Percentiles rank a stretch among this genome's conserved stretches.
Conservation (phyloP, 1,284 basidiomycete genomes). For the Sporisorium reilianum region DNA sequence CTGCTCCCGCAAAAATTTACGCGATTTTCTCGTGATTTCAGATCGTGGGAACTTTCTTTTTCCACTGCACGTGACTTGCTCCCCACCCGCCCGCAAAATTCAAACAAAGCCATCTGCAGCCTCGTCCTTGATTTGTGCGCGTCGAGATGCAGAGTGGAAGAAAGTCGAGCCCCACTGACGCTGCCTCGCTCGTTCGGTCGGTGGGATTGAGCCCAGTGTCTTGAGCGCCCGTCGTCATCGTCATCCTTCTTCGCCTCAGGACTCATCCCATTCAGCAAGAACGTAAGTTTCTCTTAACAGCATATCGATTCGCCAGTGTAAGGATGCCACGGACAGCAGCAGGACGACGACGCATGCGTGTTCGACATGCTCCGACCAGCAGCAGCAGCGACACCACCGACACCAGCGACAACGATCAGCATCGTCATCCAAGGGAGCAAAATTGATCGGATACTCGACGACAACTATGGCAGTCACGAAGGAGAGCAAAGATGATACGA, state of each 20-base stretch:
- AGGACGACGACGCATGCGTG: background rate
- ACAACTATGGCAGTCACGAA: too few relatives aligned
- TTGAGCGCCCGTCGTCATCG: constrained; percentile 11
- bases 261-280: constrained; percentile 44
- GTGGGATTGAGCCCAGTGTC: background rate
- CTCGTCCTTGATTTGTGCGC: background rate
- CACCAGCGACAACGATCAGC: too few relatives aligned
- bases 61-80: background rate
- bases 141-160: constrained; percentile 5
- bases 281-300: constrained; percentile 26
- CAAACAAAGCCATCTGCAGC: constrained; percentile 8
- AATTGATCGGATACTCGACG: background rate
- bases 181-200: background rate
- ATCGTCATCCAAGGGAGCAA: background rate
- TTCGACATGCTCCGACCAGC: background rate
- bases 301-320: background rate
- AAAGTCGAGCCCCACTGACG: background rate
- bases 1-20: background rate
- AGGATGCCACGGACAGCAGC: background rate
- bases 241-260: constrained; percentile 16
- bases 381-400: background rate
- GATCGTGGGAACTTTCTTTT: constrained; percentile 22
- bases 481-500: too few relatives aligned
- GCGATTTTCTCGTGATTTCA: background rate
- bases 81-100: background rate